Percentiles rank a stretch among this genome's conserved stretches.
These are phyloP conservation scores for Monilinia polystroma DNA, from an alignment of 2,329 filamentous ascomycete genomes.

Conservation along the genomic window DNA sequence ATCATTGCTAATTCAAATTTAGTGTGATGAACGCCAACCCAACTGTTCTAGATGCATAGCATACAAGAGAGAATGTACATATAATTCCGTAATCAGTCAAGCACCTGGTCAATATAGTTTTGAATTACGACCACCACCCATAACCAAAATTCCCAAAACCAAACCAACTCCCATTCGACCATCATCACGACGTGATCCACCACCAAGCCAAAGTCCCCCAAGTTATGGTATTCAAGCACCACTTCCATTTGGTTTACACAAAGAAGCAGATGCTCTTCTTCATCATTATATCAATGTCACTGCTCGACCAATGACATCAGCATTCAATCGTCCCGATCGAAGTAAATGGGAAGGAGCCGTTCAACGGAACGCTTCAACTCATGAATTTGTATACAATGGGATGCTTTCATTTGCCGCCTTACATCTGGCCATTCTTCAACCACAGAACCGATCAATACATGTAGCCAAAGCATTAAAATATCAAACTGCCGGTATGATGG, in stretches of 20 bases:
- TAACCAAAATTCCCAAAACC: neutral
- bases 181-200: neutral
- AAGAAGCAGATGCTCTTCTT: constrained; percentile 13
- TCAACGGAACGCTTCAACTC: constrained; percentile 2
- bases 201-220: neutral
- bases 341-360: constrained; percentile 14
- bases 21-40: constrained; percentile 21
- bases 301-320: constrained; percentile 7
- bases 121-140: constrained; percentile 3
- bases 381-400: constrained; percentile 20
- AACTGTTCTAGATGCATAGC: constrained; percentile 15
- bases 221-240: neutral
- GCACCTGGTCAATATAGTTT: constrained; percentile 20
- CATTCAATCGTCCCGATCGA: constrained; percentile 16
- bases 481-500: constrained; percentile 14
- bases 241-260: neutral
- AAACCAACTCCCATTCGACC: constrained; percentile 6
- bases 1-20: constrained; percentile 1
- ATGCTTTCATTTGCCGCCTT: constrained; percentile 19
- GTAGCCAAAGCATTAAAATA: constrained; percentile 10
- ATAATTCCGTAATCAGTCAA: constrained; percentile 14
- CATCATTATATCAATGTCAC: constrained; percentile 18
- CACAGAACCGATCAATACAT: neutral
- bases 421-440: constrained; percentile 14
- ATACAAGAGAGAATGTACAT: constrained; percentile 21